Evolutionary conservation across 2,329 filamentous ascomycete genomes (phyloP).

Genomic region (Fusarium miscanthi): DNA sequence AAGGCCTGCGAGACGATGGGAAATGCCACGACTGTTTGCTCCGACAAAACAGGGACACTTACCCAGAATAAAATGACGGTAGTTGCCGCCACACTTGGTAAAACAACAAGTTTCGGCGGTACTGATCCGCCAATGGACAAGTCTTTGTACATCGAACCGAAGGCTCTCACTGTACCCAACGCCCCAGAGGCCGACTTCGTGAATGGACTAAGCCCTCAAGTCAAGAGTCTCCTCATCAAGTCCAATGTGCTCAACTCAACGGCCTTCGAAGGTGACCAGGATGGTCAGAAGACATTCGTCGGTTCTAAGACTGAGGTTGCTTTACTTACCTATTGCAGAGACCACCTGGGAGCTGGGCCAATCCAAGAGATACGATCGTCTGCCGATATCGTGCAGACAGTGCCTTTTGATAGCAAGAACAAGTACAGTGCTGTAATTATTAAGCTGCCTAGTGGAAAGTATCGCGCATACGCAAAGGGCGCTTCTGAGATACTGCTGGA

Average conservation of each 20-base stretch:
- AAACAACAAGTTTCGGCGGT: slow-evolving; percentile 48
- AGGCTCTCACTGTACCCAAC: slow-evolving; percentile 36
- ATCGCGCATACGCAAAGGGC: slow-evolving; percentile 65
- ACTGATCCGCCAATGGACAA: slow-evolving; percentile 39
- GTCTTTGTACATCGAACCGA: slow-evolving; percentile 34
- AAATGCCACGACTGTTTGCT: slow-evolving; percentile 80
- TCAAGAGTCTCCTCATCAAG: slow-evolving; percentile 71
- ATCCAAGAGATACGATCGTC: slow-evolving; percentile 59
- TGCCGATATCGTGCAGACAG: slow-evolving; percentile 60
- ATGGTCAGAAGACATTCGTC: slow-evolving; percentile 58
- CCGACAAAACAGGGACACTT: slow-evolving; percentile 63
- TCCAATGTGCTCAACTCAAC: slow-evolving; percentile 70
- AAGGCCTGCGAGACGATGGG: slow-evolving; percentile 79
- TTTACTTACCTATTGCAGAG: slow-evolving; percentile 61
- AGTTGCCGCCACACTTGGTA: slow-evolving; percentile 74
- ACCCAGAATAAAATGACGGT: slow-evolving; percentile 79
- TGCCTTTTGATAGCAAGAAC: slow-evolving; percentile 65
- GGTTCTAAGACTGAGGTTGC: slow-evolving; percentile 69
- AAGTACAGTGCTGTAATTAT: slow-evolving; percentile 69
- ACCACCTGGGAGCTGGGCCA: slow-evolving; percentile 61
- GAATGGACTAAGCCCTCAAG: slow-evolving; percentile 26
- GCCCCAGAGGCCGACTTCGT: slow-evolving; percentile 47
- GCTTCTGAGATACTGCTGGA: slow-evolving; percentile 66
- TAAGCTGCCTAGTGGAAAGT: slow-evolving; percentile 56
- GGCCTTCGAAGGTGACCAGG: slow-evolving; percentile 64